Evolutionary conservation across 352 stramenopile genomes (phyloP), one percentile per base, ranked within the genome.

Genomic region (Achlya hypogyna): DNA sequence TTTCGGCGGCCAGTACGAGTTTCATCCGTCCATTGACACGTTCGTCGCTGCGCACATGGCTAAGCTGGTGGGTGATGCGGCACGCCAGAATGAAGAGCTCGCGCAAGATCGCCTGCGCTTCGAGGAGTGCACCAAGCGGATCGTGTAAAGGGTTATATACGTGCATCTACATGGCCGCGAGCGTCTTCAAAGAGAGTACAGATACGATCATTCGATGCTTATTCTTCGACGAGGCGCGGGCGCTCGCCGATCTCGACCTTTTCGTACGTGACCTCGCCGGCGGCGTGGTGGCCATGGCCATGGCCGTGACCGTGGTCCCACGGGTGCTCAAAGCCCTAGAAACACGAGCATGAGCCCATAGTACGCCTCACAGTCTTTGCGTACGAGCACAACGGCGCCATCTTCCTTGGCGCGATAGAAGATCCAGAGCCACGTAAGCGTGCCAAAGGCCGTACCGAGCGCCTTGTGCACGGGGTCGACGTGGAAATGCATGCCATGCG

Each of bases 331-430:
- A 91, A 71, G n/a, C 85, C 84, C 84, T 93, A 68, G 51, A 71
- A 64, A 20, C 14, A 54, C 35, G 12, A 51, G 27, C 22, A 65
- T 22, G 23, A 31, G 20, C 25, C 42, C 4, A 60, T 69, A 9
- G 9, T 18, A 65, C 2, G 51, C 2, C 14, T 65, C 22, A 60
- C 35, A 5, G 25, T 31, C 34, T 20, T 22, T 4, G 27, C 78
- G 66, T 74, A 93, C 84, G 71, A 96, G 65, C 23, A 96, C 49
- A 52, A 76, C 82, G 54, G 76, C 77, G 60, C 87, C 87, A 70
- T 96, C 87, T 71, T 96, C 66, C 76, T 95, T 96, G 76, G 85
- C 83, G 49, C 87, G 82, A 70, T 80, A 95, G 74, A 96, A 95
- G 71, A 96, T 73, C 87, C 87, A 96, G 60, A 96, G 79, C 87